A percentile compares a stretch with the other conserved stretches of the same genome.
These are phyloP conservation scores for Paraphysoderma sedebokerense DNA, from an alignment of 371 early-diverging fungal species.

Conservation along the genomic window DNA sequence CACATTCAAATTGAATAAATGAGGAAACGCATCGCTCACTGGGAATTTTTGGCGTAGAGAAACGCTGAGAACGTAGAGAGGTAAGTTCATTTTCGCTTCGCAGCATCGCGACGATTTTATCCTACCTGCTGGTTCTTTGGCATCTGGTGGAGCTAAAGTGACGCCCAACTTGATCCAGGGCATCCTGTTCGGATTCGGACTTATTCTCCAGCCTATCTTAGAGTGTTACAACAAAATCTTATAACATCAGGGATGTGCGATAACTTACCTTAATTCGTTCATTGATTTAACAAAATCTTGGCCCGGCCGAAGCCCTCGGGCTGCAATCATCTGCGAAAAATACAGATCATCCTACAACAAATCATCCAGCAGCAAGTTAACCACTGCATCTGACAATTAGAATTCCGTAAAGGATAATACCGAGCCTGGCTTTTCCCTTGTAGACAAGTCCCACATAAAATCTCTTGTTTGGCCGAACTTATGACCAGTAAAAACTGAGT, in stretches of 20 bases:
- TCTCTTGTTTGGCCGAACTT: conserved; percentile 5
- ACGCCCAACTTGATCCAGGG: conserved; percentile 4
- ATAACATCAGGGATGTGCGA: no score
- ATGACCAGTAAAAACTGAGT: conserved; percentile 11
- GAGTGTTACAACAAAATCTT: no score
- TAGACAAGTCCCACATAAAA: neutral
- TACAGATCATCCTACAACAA: no score
- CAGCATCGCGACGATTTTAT: conserved; percentile 1
- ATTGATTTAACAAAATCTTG: no score
- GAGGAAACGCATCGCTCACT: conserved; percentile 20
- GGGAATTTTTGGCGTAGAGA: conserved; percentile 8
- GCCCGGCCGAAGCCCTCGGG: no score
- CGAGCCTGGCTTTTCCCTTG: no score
- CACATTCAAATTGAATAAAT: conserved; percentile 8
- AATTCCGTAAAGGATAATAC: neutral
- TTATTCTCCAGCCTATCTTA: neutral
- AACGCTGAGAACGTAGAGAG: neutral
- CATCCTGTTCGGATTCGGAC: conserved; percentile 3
- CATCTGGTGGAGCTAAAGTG: conserved; percentile 5
- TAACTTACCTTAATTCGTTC: no score
- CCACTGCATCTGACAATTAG: neutral
- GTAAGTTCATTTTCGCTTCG: neutral
- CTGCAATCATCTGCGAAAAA: no score
- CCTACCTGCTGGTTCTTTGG: conserved; percentile 7
- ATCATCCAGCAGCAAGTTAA: no score